phyloP scores from a whole-genome alignment of 176 grass and related monocot genomes.

The Zea luxurians region DNA sequence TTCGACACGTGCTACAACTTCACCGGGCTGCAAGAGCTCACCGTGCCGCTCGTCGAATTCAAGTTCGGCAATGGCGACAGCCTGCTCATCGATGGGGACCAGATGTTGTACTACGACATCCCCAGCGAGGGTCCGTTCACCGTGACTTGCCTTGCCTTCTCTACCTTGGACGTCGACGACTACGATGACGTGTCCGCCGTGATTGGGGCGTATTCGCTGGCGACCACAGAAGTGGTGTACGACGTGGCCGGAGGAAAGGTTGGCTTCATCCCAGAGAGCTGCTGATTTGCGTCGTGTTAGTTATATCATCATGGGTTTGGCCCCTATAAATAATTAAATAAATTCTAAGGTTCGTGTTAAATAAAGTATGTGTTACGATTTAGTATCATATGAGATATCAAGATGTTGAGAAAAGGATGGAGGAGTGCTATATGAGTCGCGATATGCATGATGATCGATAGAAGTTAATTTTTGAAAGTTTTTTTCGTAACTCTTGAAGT shows the following conservation, averaged over 20 bases:
- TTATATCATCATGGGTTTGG: too few species aligned
- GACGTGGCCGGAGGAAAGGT: neutral
- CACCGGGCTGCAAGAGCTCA: neutral
- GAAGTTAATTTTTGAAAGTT: too few species aligned
- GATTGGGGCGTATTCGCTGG: slow-evolving; percentile 46
- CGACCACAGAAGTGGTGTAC: neutral
- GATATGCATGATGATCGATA: too few species aligned
- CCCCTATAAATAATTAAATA: too few species aligned
- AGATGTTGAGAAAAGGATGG: too few species aligned
- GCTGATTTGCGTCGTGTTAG: neutral
- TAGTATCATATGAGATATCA: too few species aligned
- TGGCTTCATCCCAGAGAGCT: neutral
- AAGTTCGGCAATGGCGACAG: slow-evolving; percentile 34
- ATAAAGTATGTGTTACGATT: too few species aligned
- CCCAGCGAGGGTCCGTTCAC: neutral
- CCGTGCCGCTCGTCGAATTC: slow-evolving; percentile 34
- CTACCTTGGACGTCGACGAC: neutral
- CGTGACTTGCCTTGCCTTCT: slow-evolving; percentile 48
- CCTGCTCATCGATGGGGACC: slow-evolving; percentile 9
- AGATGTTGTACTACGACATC: slow-evolving; percentile 36
- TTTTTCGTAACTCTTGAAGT: too few species aligned
- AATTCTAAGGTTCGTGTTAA: too few species aligned
- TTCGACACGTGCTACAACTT: neutral
- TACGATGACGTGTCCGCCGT: neutral
- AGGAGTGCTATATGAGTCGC: too few species aligned